A percentile compares a stretch with the other conserved stretches of the same genome.
Evolutionary conservation across 1,284 basidiomycete species (phyloP).

Genomic region (Pseudozyma thailandica): DNA sequence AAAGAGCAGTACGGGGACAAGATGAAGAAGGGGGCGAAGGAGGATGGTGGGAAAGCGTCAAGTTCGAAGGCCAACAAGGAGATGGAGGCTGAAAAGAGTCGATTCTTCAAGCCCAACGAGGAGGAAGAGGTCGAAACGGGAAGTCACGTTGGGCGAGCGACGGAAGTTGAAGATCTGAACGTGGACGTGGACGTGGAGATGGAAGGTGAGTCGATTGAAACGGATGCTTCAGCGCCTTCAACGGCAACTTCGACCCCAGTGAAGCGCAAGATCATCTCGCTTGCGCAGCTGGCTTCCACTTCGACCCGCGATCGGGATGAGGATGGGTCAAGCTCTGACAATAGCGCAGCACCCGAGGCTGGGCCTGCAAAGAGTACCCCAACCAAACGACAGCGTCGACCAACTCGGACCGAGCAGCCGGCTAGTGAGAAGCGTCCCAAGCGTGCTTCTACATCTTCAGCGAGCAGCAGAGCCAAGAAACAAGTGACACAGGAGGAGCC

Average conservation of each 20-base stretch:
- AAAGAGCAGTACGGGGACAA: conserved; percentile 77
- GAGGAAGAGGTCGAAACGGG: not conserved
- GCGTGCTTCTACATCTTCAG: conserved; percentile 2
- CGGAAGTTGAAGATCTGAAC: conserved; percentile 9
- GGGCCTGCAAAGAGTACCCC: conserved; percentile 1
- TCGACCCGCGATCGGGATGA: not conserved
- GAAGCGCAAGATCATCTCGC: conserved; percentile 48
- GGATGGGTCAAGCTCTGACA: conserved; percentile 12
- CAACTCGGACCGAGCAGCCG: not conserved
- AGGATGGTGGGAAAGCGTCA: not conserved
- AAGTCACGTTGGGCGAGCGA: not conserved
- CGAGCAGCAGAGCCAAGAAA: not conserved
- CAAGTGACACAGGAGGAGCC: not conserved
- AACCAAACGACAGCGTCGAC: conserved; percentile 14
- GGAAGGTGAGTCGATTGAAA: not conserved
- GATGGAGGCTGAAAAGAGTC: conserved; percentile 11
- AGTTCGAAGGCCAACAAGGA: conserved; percentile 3
- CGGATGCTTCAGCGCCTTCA: not conserved
- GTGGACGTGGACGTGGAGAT: conserved; percentile 8
- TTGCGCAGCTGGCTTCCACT: conserved; percentile 37
- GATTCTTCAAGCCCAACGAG: conserved; percentile 19
- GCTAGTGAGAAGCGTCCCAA: conserved; percentile 5
- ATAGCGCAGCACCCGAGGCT: conserved; percentile 5
- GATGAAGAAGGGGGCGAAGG: conserved; percentile 12
- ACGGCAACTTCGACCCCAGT: conserved; percentile 10